Base-by-base conservation (phyloP, 495 filamentous ascomycete genomes). In the Geopyxis carbonaria region DNA sequence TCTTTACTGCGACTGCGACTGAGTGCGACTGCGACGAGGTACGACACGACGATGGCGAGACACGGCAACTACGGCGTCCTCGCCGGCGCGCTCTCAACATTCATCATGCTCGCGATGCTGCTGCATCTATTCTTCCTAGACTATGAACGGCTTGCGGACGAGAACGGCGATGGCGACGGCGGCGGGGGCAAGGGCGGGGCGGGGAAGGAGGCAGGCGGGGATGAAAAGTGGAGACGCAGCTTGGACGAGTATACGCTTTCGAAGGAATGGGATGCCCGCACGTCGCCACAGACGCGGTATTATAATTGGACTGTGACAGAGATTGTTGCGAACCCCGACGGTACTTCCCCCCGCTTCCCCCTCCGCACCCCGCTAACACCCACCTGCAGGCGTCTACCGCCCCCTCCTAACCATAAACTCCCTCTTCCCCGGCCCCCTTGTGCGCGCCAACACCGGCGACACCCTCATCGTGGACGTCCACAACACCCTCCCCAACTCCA, bases 331-430 rank as follows among this genome's bases (percentile, higher is more conserved):
- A 59, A 57, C 34, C 64, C 64, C 0, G 61, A 64, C 27, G 38
- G 38, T 41, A 9, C 19, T 19, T 13, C 62, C 20, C 23, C 40
- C 9, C 11, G 16, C n/a, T 14, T 22, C 16, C 22, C 25, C 25
- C 25, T 59, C 48, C 59, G 0, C 48, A 47, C 3, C 52, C 64
- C 0, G 44, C 65, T 16, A 41, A 58, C 22, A 22, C 36, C n/a
- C 61, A 57, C 39, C 49, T 59, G 25, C 45, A 54, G 64, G 65
- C 11, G 59, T 75, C 13, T 61, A 45, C 29, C 61, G 68, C 22
- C 64, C 59, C 18, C 64, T 73, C 59, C 54, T 68, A n/a, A 47
- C 61, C 7, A 66, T 75, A 49, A 71, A 76, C 46, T 61, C 59
- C 8, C 63, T 62, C 27, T 65, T 67, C 23, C 72, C 72, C 0